A percentile compares a stretch with the other conserved stretches of the same genome.
Conservation (phyloP, 2,329 filamentous ascomycete genomes). For the Apiospora rasikravindrae region DNA sequence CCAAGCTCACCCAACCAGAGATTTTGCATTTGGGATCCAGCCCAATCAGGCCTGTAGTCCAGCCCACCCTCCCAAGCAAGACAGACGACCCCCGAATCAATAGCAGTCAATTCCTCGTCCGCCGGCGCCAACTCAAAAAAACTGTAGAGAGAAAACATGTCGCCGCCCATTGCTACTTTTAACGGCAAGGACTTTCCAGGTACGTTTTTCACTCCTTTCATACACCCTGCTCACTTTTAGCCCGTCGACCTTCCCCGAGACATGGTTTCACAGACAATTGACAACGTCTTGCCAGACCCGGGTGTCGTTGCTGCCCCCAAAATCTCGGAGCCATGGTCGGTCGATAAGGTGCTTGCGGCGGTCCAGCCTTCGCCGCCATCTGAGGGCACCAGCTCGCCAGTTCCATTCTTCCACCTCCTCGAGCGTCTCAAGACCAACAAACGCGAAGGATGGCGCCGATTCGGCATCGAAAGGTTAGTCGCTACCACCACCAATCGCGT, state of each 20-base stretch:
- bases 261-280: slow-evolving; percentile 7
- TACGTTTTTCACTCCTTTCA: background rate
- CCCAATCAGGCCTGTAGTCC: slow-evolving; percentile 5
- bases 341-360: slow-evolving; percentile 67
- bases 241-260: background rate
- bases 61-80: background rate
- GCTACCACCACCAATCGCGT: background rate
- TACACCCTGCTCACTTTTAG: background rate
- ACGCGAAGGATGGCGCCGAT: slow-evolving; percentile 93
- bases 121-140: slow-evolving; percentile 14
- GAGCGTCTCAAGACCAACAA: slow-evolving; percentile 95
- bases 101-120: slow-evolving; percentile 2
- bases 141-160: background rate
- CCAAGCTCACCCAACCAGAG: slow-evolving; percentile 3
- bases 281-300: slow-evolving; percentile 34
- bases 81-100: background rate
- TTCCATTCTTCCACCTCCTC: slow-evolving; percentile 94
- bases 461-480: slow-evolving; percentile 68
- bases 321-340: slow-evolving; percentile 57
- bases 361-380: slow-evolving; percentile 64
- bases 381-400: slow-evolving; percentile 70
- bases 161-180: slow-evolving; percentile 20
- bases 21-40: background rate
- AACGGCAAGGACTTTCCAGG: slow-evolving; percentile 18
- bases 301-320: slow-evolving; percentile 43